phyloP scores from a whole-genome alignment of 805 yeast species.

The Dipodascus albidus region DNA sequence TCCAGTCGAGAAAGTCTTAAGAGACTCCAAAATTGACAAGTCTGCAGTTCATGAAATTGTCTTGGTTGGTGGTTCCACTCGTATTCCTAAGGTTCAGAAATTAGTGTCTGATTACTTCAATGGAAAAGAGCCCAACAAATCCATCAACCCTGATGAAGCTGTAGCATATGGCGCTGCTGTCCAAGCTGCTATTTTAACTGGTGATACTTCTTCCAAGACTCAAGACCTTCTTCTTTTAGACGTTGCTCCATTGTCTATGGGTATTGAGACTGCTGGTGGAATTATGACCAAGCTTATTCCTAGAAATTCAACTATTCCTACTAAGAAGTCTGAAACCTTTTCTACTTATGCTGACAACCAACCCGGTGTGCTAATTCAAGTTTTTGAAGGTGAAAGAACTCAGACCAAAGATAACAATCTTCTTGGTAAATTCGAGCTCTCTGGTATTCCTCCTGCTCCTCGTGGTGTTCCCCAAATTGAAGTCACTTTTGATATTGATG shows the following conservation, averaged over 20 bases:
- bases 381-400: conserved; percentile 99
- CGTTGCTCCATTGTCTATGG: conserved; percentile 96
- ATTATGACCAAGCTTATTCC: conserved; percentile 98
- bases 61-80: conserved; percentile 96
- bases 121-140: conserved; percentile 93
- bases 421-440: conserved; percentile 96
- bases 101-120: conserved; percentile 89
- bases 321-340: conserved; percentile 97
- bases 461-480: conserved; percentile 99
- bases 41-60: conserved; percentile 86
- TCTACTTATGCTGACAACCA: conserved; percentile 98
- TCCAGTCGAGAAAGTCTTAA: conserved; percentile 91
- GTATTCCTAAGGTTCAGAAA: conserved; percentile 97
- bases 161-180: conserved; percentile 99
- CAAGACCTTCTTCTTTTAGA: conserved; percentile 91
- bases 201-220: conserved; percentile 83
- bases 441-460: conserved; percentile 95
- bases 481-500: conserved; percentile 98
- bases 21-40: conserved; percentile 82
- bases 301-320: conserved; percentile 99
- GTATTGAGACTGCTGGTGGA: conserved; percentile 99
- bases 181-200: conserved; percentile 97
- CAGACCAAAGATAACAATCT: conserved; percentile 95
- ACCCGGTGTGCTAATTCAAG: conserved; percentile 98
- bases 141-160: conserved; percentile 98